A percentile compares a stretch with the other conserved stretches of the same genome.
Evolutionary conservation across 768 basidiomycete species (phyloP).

Genomic region (Agaricus sinodeliciosus): DNA sequence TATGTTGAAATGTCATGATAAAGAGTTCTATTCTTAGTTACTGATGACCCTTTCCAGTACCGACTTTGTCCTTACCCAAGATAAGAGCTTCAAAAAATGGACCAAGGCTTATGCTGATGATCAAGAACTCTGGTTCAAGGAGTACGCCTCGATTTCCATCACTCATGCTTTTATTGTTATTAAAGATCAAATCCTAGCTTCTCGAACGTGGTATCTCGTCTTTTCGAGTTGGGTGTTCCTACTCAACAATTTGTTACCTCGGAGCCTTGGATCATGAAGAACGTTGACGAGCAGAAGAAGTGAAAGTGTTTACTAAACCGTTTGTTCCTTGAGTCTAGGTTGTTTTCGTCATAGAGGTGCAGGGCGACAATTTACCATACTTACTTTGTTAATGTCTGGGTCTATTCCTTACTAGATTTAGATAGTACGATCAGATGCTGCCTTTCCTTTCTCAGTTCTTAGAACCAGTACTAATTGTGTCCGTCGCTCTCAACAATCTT

Average conservation of each 20-base stretch:
- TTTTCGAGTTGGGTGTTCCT: constrained; percentile 95
- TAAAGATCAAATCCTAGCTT: constrained; percentile 47
- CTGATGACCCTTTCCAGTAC: constrained; percentile 38
- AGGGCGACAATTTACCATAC: no score
- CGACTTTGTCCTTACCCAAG: constrained; percentile 83
- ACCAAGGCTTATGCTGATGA: constrained; percentile 84
- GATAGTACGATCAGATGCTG: no score
- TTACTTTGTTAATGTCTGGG: no score
- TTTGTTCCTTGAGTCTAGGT: no score
- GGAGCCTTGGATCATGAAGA: constrained; percentile 75
- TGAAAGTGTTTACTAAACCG: background rate
- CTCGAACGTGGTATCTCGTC: constrained; percentile 64
- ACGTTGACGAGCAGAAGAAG: constrained; percentile 37
- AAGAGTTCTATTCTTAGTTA: background rate
- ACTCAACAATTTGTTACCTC: constrained; percentile 61
- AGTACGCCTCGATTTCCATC: constrained; percentile 45
- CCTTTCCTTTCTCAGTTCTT: no score
- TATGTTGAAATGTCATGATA: constrained; percentile 30
- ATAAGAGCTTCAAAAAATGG: constrained; percentile 89
- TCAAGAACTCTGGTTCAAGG: constrained; percentile 86
- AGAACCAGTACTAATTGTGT: no score
- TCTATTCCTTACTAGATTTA: no score
- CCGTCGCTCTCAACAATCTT: no score
- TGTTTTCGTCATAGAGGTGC: no score
- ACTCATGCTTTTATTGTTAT: background rate